Conservation (phyloP, 2,329 filamentous ascomycete genomes). For the Shiraia sp. region DNA sequence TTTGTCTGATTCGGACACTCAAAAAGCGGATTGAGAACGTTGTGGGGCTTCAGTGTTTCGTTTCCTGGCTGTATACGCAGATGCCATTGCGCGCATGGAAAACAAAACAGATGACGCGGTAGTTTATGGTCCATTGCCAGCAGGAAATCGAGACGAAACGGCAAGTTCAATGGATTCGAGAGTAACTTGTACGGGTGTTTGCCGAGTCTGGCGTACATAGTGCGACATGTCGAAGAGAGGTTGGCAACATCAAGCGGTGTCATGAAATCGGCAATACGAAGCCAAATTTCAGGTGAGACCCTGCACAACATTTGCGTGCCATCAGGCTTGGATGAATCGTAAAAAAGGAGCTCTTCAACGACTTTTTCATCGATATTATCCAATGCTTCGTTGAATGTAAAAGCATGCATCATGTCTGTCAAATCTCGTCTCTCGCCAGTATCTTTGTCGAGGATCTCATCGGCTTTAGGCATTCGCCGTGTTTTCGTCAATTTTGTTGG, state of each 20-base stretch:
- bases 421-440: constrained; percentile 37
- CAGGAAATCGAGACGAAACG: constrained; percentile 57
- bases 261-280: constrained; percentile 26
- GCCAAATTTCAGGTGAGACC: constrained; percentile 31
- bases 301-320: constrained; percentile 25
- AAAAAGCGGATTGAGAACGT: constrained; percentile 61
- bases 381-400: constrained; percentile 28
- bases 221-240: constrained; percentile 33
- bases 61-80: constrained; percentile 56
- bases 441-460: constrained; percentile 34
- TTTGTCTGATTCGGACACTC: constrained; percentile 59
- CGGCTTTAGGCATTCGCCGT: constrained; percentile 20
- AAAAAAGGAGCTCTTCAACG: constrained; percentile 16
- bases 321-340: constrained; percentile 27
- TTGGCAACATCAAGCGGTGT: constrained; percentile 34
- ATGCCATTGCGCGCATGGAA: constrained; percentile 61
- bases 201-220: constrained; percentile 30
- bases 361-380: constrained; percentile 26
- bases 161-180: constrained; percentile 47
- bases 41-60: constrained; percentile 58
- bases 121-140: constrained; percentile 54
- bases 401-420: constrained; percentile 41
- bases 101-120: constrained; percentile 63
- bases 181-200: constrained; percentile 26
- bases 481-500: constrained; percentile 27